Conservation (phyloP, 129 eudicot genomes). For the Sambucus nigra region DNA sequence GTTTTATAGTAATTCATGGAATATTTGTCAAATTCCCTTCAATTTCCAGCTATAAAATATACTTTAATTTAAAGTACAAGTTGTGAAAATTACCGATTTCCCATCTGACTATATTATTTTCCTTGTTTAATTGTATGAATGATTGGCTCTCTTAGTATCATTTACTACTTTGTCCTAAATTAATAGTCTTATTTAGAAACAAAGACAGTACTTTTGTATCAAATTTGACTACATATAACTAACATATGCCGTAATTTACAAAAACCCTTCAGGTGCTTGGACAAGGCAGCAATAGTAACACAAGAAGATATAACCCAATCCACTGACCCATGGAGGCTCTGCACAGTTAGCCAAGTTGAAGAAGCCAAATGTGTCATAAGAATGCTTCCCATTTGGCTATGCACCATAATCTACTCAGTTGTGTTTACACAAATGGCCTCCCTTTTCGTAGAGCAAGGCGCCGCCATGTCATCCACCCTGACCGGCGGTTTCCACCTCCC, state of each 20-base stretch:
- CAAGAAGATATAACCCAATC: conserved; percentile 20
- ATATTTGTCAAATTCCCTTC: too few relatives aligned
- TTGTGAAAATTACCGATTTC: background rate
- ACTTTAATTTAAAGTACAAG: too few relatives aligned
- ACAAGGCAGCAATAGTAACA: conserved; percentile 59
- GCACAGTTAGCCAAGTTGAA: conserved; percentile 80
- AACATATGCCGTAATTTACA: too few relatives aligned
- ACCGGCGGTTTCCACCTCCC: conserved; percentile 44
- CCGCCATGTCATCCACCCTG: conserved; percentile 34
- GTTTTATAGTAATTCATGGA: too few relatives aligned
- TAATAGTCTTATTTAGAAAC: background rate
- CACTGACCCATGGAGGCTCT: conserved; percentile 48
- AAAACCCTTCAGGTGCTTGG: conserved; percentile 36
- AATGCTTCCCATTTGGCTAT: conserved; percentile 82
- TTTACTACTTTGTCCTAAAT: background rate
- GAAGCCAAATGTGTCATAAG: conserved; percentile 76
- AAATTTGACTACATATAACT: background rate
- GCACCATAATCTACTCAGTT: conserved; percentile 79
- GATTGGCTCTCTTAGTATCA: background rate
- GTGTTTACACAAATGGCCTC: conserved; percentile 88
- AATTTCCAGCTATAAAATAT: too few relatives aligned
- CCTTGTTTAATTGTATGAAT: background rate
- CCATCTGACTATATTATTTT: too few relatives aligned
- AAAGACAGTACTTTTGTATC: background rate
- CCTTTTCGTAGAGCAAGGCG: conserved; percentile 78